These are phyloP conservation scores for Phlyctochytrium arcticum DNA, from an alignment of 192 early-diverging fungal species.

Conservation along the genomic window DNA sequence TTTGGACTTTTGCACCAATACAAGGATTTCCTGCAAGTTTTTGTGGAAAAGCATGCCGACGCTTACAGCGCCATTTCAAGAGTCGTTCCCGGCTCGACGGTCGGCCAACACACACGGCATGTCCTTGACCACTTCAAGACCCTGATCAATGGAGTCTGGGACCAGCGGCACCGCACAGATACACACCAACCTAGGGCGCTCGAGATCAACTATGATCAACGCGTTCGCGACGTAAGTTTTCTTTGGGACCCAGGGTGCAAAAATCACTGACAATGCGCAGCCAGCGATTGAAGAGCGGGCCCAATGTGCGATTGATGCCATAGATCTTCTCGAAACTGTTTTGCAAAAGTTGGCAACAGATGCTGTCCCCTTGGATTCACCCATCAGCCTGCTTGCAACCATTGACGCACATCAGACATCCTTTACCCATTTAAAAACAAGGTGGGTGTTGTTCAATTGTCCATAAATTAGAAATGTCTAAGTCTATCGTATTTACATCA, in stretches of 20 bases:
- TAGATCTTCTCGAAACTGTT: background rate
- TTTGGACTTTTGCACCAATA: background rate
- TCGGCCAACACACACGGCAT: conserved; percentile 26
- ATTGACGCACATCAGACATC: too few species aligned
- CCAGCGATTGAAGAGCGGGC: background rate
- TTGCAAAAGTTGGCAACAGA: background rate
- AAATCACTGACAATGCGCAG: too few species aligned
- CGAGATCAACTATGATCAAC: conserved; percentile 8
- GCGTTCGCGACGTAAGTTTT: conserved; percentile 16
- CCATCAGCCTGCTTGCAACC: background rate
- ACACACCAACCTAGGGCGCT: background rate
- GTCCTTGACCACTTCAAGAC: conserved; percentile 23
- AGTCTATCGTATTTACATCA: too few species aligned
- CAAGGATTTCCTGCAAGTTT: background rate
- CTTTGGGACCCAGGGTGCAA: too few species aligned
- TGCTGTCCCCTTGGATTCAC: conserved; percentile 4
- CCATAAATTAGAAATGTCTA: too few species aligned
- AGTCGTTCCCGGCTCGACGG: conserved; percentile 3
- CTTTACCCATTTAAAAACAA: too few species aligned
- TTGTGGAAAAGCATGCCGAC: background rate
- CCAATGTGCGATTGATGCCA: background rate
- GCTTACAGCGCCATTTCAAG: background rate
- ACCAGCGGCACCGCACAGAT: background rate
- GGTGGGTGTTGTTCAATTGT: too few species aligned
- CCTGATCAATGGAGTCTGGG: conserved; percentile 12